Evolutionary conservation across 495 filamentous ascomycete species (phyloP), one percentile per base, ranked within the genome.

Genomic region (Neohortaea acidophila): DNA sequence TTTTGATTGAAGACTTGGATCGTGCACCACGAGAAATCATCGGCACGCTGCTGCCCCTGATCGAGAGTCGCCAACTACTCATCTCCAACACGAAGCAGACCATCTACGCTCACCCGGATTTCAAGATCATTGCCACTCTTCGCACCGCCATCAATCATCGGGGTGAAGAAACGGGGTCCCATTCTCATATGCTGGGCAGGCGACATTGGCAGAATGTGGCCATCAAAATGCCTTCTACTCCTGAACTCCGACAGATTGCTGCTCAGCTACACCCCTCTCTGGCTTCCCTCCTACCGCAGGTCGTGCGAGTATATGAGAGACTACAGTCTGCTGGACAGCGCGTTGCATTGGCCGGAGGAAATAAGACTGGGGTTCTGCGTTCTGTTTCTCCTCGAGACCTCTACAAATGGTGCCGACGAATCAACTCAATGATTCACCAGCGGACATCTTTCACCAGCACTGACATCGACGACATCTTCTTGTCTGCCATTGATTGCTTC

Each of bases 21-120:
- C 79, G 87, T 36, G 91, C 89, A 13, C 86, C 91, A n/a, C 84
- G 79, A 39, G 89, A 94, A 55, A 79, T 94, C 33, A 79, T 96
- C 55, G 85, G 85, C 52, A 81, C 81, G 2, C 69, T 99, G 25
- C 64, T 94, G 21, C 87, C 91, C 1, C 68, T 99, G 2, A 82
- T 96, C 44, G 87, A 96, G 53, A 69, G 79, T 29, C 70, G 83
- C 2, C 83, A 94, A 56, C 68, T 99, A 12, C 65, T 85, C 3
- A 81, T 96, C 26, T 81, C 86, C 0, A 84, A 77, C 39, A 73
- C 85, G 23, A 85, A 83, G 21, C 83, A 96, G 61, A 77, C 66
- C 12, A 75, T 94, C 17, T 74, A 76, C 52, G 87, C 86, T 38
- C 69, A 81, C 0, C 68, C 70, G 22, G 84, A 82, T 0, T 99